Percentiles rank a stretch among this genome's conserved stretches.
Evolutionary conservation across 441 rosid genomes (phyloP).

Genomic region (Populus tomentosa): DNA sequence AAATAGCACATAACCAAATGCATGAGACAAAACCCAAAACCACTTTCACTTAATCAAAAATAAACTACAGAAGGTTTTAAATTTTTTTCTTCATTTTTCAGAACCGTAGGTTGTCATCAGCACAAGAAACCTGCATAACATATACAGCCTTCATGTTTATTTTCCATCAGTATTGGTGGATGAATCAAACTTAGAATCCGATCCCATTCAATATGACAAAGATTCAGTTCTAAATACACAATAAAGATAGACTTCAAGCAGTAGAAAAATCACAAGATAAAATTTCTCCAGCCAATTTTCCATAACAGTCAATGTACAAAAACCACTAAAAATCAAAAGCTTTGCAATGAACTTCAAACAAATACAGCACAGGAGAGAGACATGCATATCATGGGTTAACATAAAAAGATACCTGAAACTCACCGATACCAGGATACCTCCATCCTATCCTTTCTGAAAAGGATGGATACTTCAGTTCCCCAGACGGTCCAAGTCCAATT

Average conservation of each 20-base stretch:
- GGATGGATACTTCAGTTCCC: conserved; percentile 92
- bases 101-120: background rate
- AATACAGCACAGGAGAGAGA: background rate
- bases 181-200: background rate
- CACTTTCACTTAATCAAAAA: background rate
- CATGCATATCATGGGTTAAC: background rate
- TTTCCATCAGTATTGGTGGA: background rate
- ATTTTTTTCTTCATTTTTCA: background rate
- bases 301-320: background rate
- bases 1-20: background rate
- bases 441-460: conserved; percentile 93
- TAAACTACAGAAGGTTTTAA: background rate
- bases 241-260: background rate
- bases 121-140: background rate
- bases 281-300: background rate
- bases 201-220: background rate
- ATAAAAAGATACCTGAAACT: conserved; percentile 73
- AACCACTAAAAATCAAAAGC: background rate
- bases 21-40: background rate
- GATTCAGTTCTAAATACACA: background rate
- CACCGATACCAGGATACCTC: conserved; percentile 99
- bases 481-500: conserved; percentile 94
- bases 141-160: background rate
- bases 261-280: background rate
- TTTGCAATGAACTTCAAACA: background rate